Evolutionary conservation across 2,329 filamentous ascomycete genomes (phyloP).

Genomic region (Harringtonia lauricola): DNA sequence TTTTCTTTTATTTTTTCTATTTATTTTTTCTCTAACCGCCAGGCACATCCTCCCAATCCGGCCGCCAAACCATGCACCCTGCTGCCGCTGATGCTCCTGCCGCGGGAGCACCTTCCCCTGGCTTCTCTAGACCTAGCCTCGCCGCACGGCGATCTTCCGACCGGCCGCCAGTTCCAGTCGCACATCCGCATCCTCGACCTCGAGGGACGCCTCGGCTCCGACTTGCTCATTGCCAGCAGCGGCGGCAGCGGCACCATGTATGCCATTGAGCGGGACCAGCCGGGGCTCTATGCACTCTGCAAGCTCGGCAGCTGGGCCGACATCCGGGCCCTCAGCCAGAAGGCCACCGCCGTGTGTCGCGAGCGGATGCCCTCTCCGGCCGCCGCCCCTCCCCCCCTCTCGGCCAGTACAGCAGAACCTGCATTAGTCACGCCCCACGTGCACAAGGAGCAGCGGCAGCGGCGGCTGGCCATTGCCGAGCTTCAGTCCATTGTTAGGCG

Average conservation of each 20-base stretch:
- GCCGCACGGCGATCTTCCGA: conserved; percentile 37
- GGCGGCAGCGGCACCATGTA: conserved; percentile 34
- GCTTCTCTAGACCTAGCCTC: conserved; percentile 47
- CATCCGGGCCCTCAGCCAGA: conserved; percentile 37
- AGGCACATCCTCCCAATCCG: conserved; percentile 46
- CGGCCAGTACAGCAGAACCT: conserved; percentile 1
- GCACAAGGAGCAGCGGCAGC: conserved; percentile 40
- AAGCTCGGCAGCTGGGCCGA: conserved; percentile 58
- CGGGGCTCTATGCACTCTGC: conserved; percentile 55
- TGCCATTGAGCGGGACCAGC: conserved; percentile 54
- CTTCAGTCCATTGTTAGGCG: conserved; percentile 51
- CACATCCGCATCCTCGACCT: conserved; percentile 53
- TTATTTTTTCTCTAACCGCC: background rate
- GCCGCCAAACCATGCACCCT: conserved; percentile 42
- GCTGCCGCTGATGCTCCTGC: conserved; percentile 50
- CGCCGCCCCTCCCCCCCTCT: conserved; percentile 2
- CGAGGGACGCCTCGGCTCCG: conserved; percentile 46
- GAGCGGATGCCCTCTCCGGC: conserved; percentile 16
- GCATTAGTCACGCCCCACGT: conserved; percentile 31
- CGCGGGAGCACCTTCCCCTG: conserved; percentile 48
- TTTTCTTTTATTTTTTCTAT: background rate
- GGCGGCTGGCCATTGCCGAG: conserved; percentile 49
- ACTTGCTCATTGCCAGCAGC: conserved; percentile 49
- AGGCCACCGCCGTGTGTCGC: conserved; percentile 35
- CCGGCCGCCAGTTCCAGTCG: conserved; percentile 47